Conservation (phyloP, 345 rosid genomes). For the Citrus unshiu region DNA sequence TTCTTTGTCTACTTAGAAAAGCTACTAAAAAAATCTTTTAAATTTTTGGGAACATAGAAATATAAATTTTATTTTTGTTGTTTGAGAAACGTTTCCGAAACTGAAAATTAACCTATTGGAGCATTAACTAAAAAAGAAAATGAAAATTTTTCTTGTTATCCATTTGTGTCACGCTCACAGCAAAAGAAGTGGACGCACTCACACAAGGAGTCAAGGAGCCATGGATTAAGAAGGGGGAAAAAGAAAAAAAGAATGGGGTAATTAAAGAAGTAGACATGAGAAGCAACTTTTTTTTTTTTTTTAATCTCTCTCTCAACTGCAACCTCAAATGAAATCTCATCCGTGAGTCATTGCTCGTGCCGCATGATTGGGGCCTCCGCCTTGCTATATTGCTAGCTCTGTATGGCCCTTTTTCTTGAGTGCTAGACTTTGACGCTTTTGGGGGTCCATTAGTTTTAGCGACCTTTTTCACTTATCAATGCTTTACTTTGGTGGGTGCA, state of each 20-base stretch:
- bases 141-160: slow-evolving; percentile 20
- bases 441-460: slow-evolving; percentile 13
- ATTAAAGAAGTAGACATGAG: slow-evolving; percentile 17
- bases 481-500: background rate
- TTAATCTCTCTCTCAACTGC: no score
- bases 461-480: background rate
- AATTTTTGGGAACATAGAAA: no score
- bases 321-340: background rate
- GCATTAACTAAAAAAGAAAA: slow-evolving; percentile 6
- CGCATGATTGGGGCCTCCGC: slow-evolving; percentile 26
- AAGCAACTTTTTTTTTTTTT: background rate
- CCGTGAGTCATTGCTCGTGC: slow-evolving; percentile 12
- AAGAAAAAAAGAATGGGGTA: background rate
- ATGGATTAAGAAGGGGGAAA: background rate
- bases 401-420: slow-evolving; percentile 19
- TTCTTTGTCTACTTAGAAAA: no score
- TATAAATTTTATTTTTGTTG: no score
- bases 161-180: background rate
- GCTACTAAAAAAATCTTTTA: no score
- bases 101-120: background rate
- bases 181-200: slow-evolving; percentile 21
- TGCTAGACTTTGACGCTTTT: slow-evolving; percentile 15
- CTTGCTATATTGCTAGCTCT: slow-evolving; percentile 9
- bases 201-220: background rate
- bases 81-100: background rate